phyloP scores from a whole-genome alignment of 768 basidiomycete genomes.

The Cubamyces sp. region DNA sequence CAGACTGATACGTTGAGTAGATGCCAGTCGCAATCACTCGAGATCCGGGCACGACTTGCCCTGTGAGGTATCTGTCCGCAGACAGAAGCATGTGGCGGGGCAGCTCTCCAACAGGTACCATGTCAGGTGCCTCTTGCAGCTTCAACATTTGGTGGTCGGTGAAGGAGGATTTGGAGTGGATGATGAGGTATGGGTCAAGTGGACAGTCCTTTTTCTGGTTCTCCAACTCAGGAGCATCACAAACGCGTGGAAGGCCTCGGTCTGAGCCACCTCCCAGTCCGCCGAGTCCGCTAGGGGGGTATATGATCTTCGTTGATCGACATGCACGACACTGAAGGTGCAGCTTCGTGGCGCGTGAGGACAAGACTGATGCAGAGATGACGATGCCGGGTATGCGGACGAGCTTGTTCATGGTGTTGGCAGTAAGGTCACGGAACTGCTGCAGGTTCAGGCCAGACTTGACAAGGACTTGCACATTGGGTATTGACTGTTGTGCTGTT shows the following conservation, averaged over 20 bases:
- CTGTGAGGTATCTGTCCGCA: conserved; percentile 88
- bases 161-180: conserved; percentile 93
- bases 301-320: conserved; percentile 75
- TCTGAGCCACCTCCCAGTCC: conserved; percentile 89
- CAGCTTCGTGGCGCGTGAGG: conserved; percentile 90
- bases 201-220: conserved; percentile 96
- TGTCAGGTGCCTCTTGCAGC: conserved; percentile 97
- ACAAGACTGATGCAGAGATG: conserved; percentile 93
- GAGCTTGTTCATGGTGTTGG: conserved; percentile 92
- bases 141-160: conserved; percentile 97
- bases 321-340: conserved; percentile 94
- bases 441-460: conserved; percentile 91
- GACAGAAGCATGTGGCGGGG: conserved; percentile 95
- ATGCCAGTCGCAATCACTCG: conserved; percentile 94
- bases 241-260: conserved; percentile 82
- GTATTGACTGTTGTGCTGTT: conserved; percentile 52
- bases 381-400: conserved; percentile 98
- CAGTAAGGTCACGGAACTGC: conserved; percentile 92
- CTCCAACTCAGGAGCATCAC: conserved; percentile 78
- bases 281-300: conserved; percentile 78
- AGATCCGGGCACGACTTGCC: conserved; percentile 95
- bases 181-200: conserved; percentile 92
- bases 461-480: conserved; percentile 85
- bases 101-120: conserved; percentile 98
- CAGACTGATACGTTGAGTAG: conserved; percentile 92